phyloP scores from a whole-genome alignment of 441 rosid genomes.

The Dalechampia spathulata region DNA sequence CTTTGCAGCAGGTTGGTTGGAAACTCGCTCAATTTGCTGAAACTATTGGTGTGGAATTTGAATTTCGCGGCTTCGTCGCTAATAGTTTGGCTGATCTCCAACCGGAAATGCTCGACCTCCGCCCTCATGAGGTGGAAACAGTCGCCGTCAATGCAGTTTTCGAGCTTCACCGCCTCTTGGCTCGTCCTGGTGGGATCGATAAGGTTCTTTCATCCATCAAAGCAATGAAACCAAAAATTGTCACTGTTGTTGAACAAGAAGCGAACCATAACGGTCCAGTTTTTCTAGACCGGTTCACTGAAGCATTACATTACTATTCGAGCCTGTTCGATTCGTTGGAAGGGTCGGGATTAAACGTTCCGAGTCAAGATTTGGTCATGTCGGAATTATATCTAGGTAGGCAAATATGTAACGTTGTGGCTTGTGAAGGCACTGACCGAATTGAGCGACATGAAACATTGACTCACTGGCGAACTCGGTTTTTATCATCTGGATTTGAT shows the following conservation, averaged over 20 bases:
- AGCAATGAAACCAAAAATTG: constrained; percentile 67
- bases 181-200: constrained; percentile 56
- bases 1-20: constrained; percentile 77
- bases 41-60: constrained; percentile 62
- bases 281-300: constrained; percentile 78
- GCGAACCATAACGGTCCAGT: constrained; percentile 79
- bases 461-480: constrained; percentile 54
- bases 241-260: constrained; percentile 85
- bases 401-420: constrained; percentile 72
- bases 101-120: constrained; percentile 68
- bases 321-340: constrained; percentile 83
- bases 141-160: constrained; percentile 87
- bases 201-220: constrained; percentile 57
- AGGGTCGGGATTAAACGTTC: constrained; percentile 38
- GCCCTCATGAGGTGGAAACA: constrained; percentile 49
- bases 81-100: constrained; percentile 79
- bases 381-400: constrained; percentile 69
- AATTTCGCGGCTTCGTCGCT: constrained; percentile 75
- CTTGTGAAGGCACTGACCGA: constrained; percentile 66
- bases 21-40: constrained; percentile 72
- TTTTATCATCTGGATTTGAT: constrained; percentile 52
- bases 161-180: constrained; percentile 71
- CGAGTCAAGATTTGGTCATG: constrained; percentile 43
- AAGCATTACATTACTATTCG: constrained; percentile 69
- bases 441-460: constrained; percentile 71